Conservation (phyloP, 2,329 filamentous ascomycete species). For the Monascus ruber region DNA sequence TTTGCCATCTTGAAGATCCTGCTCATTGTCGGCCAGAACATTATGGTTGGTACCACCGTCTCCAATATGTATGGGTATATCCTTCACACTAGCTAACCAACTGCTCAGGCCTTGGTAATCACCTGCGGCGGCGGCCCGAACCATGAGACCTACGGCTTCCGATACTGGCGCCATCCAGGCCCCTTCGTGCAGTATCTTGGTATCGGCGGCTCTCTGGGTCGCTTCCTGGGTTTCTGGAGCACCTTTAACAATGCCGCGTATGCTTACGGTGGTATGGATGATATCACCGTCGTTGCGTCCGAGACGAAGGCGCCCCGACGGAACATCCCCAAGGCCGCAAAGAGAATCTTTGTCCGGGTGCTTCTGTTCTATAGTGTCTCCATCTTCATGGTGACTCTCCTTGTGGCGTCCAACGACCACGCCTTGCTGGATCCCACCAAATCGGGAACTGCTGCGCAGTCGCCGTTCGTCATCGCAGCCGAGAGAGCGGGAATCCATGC, state of each 20-base stretch:
- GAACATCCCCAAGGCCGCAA: constrained; percentile 42
- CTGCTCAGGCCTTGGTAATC: constrained; percentile 3
- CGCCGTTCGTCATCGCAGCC: constrained; percentile 12
- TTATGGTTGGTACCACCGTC: too few species aligned
- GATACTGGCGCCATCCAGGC: constrained; percentile 34
- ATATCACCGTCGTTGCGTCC: constrained; percentile 38
- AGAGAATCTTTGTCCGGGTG: constrained; percentile 44
- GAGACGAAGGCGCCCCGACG: constrained; percentile 40
- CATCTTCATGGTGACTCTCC: constrained; percentile 37
- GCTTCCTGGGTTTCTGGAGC: constrained; percentile 32
- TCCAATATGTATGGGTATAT: too few species aligned
- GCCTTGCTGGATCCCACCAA: constrained; percentile 31
- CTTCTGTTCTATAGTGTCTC: constrained; percentile 44
- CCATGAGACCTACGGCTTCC: constrained; percentile 25
- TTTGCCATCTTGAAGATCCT: constrained; percentile 47
- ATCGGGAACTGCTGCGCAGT: constrained; percentile 35
- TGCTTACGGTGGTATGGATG: constrained; percentile 33
- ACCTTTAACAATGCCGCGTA: constrained; percentile 14
- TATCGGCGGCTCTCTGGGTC: constrained; percentile 29
- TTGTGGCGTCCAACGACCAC: constrained; percentile 36
- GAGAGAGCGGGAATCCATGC: constrained; percentile 42
- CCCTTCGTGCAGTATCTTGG: constrained; percentile 29
- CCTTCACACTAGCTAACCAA: too few species aligned
- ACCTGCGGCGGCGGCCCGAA: constrained; percentile 32
- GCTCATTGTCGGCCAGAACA: constrained; percentile 21